Evolutionary conservation across 805 yeast genomes (phyloP).

Genomic region (Metschnikowia drakensbergensis): DNA sequence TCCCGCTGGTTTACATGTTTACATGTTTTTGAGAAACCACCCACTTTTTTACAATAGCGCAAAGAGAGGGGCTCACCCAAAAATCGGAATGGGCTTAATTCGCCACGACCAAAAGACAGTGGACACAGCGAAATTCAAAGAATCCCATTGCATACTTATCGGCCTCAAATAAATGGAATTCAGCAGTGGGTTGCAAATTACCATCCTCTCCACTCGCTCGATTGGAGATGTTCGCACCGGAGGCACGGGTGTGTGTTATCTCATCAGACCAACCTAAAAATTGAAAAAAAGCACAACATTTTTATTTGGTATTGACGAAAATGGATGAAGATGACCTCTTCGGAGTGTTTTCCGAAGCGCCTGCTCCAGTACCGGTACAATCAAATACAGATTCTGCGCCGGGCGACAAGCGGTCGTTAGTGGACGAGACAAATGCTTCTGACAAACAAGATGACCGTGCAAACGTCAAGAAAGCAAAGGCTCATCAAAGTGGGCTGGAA

Average conservation of each 20-base stretch:
- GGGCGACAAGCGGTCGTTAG: constrained; percentile 2
- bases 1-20: too few species aligned
- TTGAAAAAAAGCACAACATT: background rate
- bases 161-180: background rate
- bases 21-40: background rate
- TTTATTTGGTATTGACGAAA: background rate
- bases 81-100: background rate
- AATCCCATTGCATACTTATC: background rate
- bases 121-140: background rate
- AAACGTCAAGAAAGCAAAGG: background rate
- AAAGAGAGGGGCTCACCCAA: background rate
- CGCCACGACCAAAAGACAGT: too few species aligned
- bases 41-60: background rate
- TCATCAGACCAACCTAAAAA: constrained; percentile 5
- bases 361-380: constrained; percentile 31
- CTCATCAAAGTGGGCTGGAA: background rate
- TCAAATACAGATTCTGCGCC: background rate
- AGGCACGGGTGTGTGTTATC: constrained; percentile 14
- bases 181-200: background rate
- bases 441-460: background rate
- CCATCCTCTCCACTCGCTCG: background rate
- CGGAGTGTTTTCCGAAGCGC: constrained; percentile 59
- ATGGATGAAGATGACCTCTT: constrained; percentile 54
- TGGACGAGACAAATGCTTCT: background rate
- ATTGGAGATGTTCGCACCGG: constrained; percentile 4